Evolutionary conservation across 2,329 filamentous ascomycete genomes (phyloP).

Genomic region (Bipolaris gigantea): DNA sequence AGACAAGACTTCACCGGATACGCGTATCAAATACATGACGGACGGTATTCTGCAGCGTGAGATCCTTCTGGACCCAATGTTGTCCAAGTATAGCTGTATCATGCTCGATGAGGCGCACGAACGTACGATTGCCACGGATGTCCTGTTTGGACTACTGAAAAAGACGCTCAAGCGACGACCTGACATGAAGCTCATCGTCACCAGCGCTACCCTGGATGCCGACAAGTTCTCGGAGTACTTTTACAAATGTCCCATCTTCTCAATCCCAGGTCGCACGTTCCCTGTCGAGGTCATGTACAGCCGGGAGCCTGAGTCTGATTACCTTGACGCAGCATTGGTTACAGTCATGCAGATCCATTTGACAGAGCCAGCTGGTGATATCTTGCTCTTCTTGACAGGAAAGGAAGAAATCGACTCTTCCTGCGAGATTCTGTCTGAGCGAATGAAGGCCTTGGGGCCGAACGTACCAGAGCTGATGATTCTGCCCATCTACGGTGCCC

Average conservation of each 20-base stretch:
- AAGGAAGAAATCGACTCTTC: conserved; percentile 97
- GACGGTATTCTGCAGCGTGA: conserved; percentile 97
- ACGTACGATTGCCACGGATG: conserved; percentile 93
- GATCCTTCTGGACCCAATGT: conserved; percentile 91
- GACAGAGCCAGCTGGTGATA: conserved; percentile 88
- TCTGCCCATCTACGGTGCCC: conserved; percentile 90
- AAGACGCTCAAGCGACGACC: conserved; percentile 78
- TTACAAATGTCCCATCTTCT: conserved; percentile 93
- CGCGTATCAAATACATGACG: conserved; percentile 98
- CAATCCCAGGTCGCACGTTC: conserved; percentile 91
- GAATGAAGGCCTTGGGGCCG: conserved; percentile 93
- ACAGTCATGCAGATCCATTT: conserved; percentile 99
- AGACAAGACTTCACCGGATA: conserved; percentile 85
- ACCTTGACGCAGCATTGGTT: conserved; percentile 88
- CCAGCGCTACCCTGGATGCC: conserved; percentile 95
- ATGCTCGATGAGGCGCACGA: conserved; percentile 99
- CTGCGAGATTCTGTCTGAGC: conserved; percentile 88
- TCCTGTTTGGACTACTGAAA: conserved; percentile 95
- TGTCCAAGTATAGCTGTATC: conserved; percentile 93
- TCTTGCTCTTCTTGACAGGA: conserved; percentile 93
- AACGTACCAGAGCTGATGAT: conserved; percentile 90
- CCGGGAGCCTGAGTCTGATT: conserved; percentile 91
- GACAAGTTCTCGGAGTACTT: conserved; percentile 98
- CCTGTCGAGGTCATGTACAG: conserved; percentile 97
- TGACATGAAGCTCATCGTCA: conserved; percentile 97